Conservation (phyloP, 176 grass and related monocot species). For the Sorghum bicolor region Sorghum_bicolor_NCBIv3 NC_012879.2:3189001-3189500, state of each 20-base stretch:
- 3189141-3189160: not conserved
- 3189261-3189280: not conserved
- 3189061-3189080: not conserved
- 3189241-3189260: not conserved
- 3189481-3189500: slow-evolving; percentile 71
- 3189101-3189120: not conserved
- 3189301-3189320: not conserved
- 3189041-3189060: not conserved
- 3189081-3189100: not conserved
- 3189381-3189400: slow-evolving; percentile 93
- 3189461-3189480: slow-evolving; percentile 79
- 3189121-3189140: not conserved
- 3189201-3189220: not conserved
- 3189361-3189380: slow-evolving; percentile 91
- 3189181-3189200: not conserved
- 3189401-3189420: slow-evolving; percentile 98
- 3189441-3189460: slow-evolving; percentile 80
- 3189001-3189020: not conserved
- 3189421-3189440: slow-evolving; percentile 96
- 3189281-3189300: not conserved
- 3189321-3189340: slow-evolving; percentile 72
- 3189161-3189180: not conserved
- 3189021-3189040: not conserved
- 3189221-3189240: not conserved
- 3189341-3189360: slow-evolving; percentile 88